Percentiles rank a stretch among this genome's conserved stretches.
phyloP scores from a whole-genome alignment of 1,139 yeast species.

The Saccharomycopsis hybrid region DNA sequence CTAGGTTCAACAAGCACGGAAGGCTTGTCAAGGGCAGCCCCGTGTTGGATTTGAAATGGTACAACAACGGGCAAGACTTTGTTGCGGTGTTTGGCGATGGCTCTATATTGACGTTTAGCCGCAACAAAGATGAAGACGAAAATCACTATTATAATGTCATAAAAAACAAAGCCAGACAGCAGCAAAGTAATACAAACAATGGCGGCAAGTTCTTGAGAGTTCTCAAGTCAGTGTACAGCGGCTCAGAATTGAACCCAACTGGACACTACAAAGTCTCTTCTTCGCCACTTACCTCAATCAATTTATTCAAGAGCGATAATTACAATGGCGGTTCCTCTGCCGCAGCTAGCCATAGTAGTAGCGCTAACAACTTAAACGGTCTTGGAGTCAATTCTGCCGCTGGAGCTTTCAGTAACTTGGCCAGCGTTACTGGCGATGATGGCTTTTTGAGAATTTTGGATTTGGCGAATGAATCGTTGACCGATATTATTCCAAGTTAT shows the following conservation, averaged over 20 bases:
- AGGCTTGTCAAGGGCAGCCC: slow-evolving; percentile 38
- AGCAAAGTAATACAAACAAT: slow-evolving; percentile 22
- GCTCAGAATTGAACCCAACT: slow-evolving; percentile 35
- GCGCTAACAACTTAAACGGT: neutral
- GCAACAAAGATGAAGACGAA: slow-evolving; percentile 31
- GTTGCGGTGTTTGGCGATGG: slow-evolving; percentile 32
- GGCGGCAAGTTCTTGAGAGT: slow-evolving; percentile 27
- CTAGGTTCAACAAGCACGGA: slow-evolving; percentile 44
- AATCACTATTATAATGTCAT: slow-evolving; percentile 19
- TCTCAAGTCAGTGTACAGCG: slow-evolving; percentile 22
- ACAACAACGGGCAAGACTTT: slow-evolving; percentile 35
- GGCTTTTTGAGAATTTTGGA: slow-evolving; percentile 60
- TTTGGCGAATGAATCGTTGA: slow-evolving; percentile 38
- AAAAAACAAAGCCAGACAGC: slow-evolving; percentile 10
- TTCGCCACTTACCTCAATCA: slow-evolving; percentile 46
- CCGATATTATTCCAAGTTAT: slow-evolving; percentile 60
- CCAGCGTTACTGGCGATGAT: slow-evolving; percentile 58
- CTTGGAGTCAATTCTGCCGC: no score
- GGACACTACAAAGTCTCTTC: slow-evolving; percentile 60
- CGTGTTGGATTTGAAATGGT: slow-evolving; percentile 34
- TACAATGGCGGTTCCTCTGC: no score
- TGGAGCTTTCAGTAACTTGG: slow-evolving; percentile 6
- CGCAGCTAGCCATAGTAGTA: neutral
- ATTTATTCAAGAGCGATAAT: neutral
- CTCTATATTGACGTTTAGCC: slow-evolving; percentile 28